Evolutionary conservation across 2,329 filamentous ascomycete genomes (phyloP).

Genomic region (Leptographium flavum): DNA sequence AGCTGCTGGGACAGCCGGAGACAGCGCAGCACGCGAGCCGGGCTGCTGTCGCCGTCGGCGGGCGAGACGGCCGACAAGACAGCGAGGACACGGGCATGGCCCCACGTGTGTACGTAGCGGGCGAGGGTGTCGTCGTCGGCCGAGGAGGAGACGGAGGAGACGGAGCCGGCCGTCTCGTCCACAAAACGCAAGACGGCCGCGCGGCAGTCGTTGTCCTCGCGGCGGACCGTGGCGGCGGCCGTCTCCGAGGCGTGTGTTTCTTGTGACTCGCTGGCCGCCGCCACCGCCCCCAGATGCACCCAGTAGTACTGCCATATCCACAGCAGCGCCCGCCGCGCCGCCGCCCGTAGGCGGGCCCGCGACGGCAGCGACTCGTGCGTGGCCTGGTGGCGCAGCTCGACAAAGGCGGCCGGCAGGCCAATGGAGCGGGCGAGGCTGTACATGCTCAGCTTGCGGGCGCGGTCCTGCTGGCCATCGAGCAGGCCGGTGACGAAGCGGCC

Average conservation of each 20-base stretch:
- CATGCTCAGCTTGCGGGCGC: conserved; percentile 56
- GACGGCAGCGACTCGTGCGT: conserved; percentile 80
- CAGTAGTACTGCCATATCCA: conserved; percentile 94
- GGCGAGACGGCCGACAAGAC: conserved; percentile 1
- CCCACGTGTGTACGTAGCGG: conserved; percentile 15
- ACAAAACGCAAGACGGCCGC: conserved; percentile 25
- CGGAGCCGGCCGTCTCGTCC: not conserved
- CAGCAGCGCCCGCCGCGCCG: conserved; percentile 52
- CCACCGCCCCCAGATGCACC: conserved; percentile 28
- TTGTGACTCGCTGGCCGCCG: not conserved
- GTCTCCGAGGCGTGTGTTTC: not conserved
- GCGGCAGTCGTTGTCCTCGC: conserved; percentile 13
- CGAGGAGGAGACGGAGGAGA: not conserved
- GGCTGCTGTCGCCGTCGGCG: conserved; percentile 4
- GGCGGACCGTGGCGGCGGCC: not conserved
- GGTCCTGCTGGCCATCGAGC: conserved; percentile 58
- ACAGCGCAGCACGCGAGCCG: conserved; percentile 11
- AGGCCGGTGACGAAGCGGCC: conserved; percentile 73
- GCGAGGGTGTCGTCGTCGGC: conserved; percentile 1
- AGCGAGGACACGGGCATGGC: conserved; percentile 9
- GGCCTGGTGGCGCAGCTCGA: conserved; percentile 78
- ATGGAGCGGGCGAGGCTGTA: conserved; percentile 55
- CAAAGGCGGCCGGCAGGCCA: conserved; percentile 61
- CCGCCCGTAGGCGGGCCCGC: conserved; percentile 55
- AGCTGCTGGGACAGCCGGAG: conserved; percentile 14